phyloP scores from a whole-genome alignment of 768 basidiomycete genomes.

The Dendrothele bispora region DNA sequence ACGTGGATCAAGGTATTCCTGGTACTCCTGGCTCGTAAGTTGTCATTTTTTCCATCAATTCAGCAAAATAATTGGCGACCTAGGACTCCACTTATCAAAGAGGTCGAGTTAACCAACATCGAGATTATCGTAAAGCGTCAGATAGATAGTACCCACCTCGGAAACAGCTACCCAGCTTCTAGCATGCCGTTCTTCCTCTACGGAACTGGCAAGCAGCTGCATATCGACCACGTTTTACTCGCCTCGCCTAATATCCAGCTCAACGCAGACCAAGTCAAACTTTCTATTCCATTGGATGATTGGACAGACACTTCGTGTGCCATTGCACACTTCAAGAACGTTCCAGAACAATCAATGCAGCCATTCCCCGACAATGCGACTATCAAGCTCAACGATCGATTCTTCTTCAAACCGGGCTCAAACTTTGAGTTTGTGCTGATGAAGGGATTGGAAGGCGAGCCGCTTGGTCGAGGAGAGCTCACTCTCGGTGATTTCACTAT shows the following conservation, averaged over 20 bases:
- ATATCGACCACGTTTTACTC: slow-evolving; percentile 36
- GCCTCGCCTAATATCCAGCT: slow-evolving; percentile 27
- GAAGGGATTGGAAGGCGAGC: too few species aligned
- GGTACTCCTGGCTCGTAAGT: too few species aligned
- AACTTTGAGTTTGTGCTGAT: too few species aligned
- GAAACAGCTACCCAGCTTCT: slow-evolving; percentile 25
- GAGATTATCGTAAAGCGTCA: slow-evolving; percentile 28
- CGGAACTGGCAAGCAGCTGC: slow-evolving; percentile 24
- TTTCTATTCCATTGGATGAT: slow-evolving; percentile 1
- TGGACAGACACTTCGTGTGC: background rate
- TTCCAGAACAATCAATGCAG: slow-evolving; percentile 1
- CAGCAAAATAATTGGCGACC: too few species aligned
- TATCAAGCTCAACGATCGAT: too few species aligned
- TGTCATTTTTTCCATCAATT: too few species aligned
- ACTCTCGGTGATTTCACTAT: too few species aligned
- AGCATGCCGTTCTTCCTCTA: slow-evolving; percentile 42
- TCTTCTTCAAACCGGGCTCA: too few species aligned
- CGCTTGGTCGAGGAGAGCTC: too few species aligned
- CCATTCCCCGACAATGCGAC: too few species aligned
- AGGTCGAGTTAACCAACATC: slow-evolving; percentile 24
- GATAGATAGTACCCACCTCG: slow-evolving; percentile 26
- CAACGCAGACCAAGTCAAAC: slow-evolving; percentile 16
- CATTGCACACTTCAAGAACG: background rate
- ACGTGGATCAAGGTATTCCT: too few species aligned
- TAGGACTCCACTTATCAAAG: too few species aligned